Base-by-base conservation (phyloP, 768 basidiomycete species). In the Suillus cothurnatus region DNA sequence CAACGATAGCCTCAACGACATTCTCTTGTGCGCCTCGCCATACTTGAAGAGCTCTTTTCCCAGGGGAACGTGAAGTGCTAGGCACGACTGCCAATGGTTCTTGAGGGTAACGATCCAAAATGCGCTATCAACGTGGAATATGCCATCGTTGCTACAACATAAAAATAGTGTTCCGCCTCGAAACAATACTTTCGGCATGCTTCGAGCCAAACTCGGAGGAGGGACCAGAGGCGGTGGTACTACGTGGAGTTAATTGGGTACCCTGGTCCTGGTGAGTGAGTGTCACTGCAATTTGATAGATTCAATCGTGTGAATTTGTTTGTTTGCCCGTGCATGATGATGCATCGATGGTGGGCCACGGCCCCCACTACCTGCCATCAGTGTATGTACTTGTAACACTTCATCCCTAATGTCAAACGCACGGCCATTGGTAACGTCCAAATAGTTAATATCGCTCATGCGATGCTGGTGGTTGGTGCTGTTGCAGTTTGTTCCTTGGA, bases 91-190 rank as follows among this genome's bases (percentile, higher is more conserved):
- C 69, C 4, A 17, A 28, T 88, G 89, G 76, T 86, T 88, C 71
- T 90, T 85, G 80, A 91, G 90, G 26, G 93, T 87, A 64, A 88
- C 34, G 34, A 34, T 34, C 11, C 34, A 34, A 76, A 92, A 91
- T 12, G 90, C 86, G 77, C 94, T 93, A 61, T 89, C 87, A 64
- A 89, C 79, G 82, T 95, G 96, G 81, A 95, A 94, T 15, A 88
- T 87, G 57, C 89, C 86, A 86, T 86, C n/a, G 87, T 82, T 11
- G 86, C 82, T 53, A 89, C 78, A 21, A 92, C 88, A 63, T 89
- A 87, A 77, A 89, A 4, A 80, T 38, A 95, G 73, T 61, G 93
- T 77, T 61, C 79, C 81, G 64, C n/a, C n/a, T n/a, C 87, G 84
- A 55, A 49, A 93, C 78, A 60, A 87, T 64, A 5, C 4, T 28